A percentile compares a stretch with the other conserved stretches of the same genome.
These are phyloP conservation scores for Suillus sp. DNA, from an alignment of 768 basidiomycete species.

Conservation along the genomic window DNA sequence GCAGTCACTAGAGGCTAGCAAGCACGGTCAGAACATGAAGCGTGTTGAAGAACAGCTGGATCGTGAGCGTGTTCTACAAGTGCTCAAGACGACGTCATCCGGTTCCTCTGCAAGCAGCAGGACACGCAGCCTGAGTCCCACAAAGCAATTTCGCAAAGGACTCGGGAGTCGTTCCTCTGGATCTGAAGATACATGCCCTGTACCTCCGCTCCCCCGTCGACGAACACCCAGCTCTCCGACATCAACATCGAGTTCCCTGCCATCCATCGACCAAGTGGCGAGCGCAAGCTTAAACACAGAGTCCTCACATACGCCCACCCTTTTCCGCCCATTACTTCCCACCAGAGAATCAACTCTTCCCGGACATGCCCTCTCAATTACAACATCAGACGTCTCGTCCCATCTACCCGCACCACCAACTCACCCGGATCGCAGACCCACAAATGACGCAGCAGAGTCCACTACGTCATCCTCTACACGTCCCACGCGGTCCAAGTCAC, in stretches of 20 bases:
- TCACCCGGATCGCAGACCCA: conserved; percentile 55
- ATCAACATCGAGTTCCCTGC: conserved; percentile 35
- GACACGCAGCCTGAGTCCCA: conserved; percentile 35
- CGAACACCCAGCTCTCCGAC: conserved; percentile 37
- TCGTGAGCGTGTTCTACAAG: conserved; percentile 68
- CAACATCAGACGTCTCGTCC: conserved; percentile 34
- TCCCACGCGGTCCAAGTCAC: conserved; percentile 54
- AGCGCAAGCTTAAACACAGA: conserved; percentile 32
- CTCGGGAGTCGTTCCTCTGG: conserved; percentile 1
- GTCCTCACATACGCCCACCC: conserved; percentile 13
- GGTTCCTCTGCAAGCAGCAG: conserved; percentile 23
- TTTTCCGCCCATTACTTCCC: conserved; percentile 28
- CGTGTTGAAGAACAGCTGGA: conserved; percentile 68
- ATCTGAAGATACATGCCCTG: conserved; percentile 26
- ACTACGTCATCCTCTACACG: conserved; percentile 36
- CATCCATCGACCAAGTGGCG: conserved; percentile 47
- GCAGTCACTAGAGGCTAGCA: conserved; percentile 73
- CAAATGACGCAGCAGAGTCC: conserved; percentile 27
- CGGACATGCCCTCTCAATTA: not conserved
- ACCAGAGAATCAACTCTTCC: conserved; percentile 17
- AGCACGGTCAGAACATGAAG: conserved; percentile 70
- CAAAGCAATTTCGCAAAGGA: conserved; percentile 20
- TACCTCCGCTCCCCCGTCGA: conserved; percentile 41
- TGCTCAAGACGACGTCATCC: conserved; percentile 64
- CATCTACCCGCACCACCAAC: conserved; percentile 47